These are phyloP conservation scores for Ambrosiella xylebori DNA, from an alignment of 2,329 filamentous ascomycete genomes.

Conservation along the genomic window DNA sequence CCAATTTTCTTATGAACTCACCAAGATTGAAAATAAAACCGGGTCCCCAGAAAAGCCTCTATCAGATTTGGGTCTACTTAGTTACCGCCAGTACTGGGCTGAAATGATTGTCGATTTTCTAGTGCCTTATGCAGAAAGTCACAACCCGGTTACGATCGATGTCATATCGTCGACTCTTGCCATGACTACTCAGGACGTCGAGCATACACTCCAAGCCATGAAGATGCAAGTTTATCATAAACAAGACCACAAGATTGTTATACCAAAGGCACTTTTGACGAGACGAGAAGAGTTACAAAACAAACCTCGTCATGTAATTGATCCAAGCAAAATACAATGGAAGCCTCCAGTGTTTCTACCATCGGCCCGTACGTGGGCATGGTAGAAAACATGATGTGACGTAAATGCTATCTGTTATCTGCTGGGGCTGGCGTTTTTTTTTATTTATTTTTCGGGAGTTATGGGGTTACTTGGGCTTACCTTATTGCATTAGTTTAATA, in stretches of 20 bases:
- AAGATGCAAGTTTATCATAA: conserved; percentile 95
- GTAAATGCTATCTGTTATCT: not conserved
- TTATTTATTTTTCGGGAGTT: not conserved
- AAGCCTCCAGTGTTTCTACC: conserved; percentile 92
- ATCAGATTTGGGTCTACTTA: conserved; percentile 78
- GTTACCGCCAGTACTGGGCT: conserved; percentile 95
- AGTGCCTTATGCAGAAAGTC: conserved; percentile 50
- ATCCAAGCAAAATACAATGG: conserved; percentile 70
- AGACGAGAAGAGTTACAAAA: conserved; percentile 63
- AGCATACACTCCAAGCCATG: conserved; percentile 82
- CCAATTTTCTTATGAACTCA: conserved; percentile 93
- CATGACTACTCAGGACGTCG: conserved; percentile 95
- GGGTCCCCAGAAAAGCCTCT: conserved; percentile 94
- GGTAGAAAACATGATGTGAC: conserved; percentile 33
- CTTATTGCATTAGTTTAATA: too few species aligned
- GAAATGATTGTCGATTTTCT: conserved; percentile 82
- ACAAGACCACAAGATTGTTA: conserved; percentile 88
- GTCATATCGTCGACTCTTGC: conserved; percentile 61
- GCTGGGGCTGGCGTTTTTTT: not conserved
- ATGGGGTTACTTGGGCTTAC: too few species aligned
- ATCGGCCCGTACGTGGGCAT: conserved; percentile 83
- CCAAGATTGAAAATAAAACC: conserved; percentile 84
- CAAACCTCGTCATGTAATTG: conserved; percentile 62
- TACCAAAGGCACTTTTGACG: conserved; percentile 68
- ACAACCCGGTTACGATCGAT: conserved; percentile 67